Percentiles rank a stretch among this genome's conserved stretches.
Evolutionary conservation across 345 rosid species (phyloP).

Genomic region (Salix dunnii): DNA sequence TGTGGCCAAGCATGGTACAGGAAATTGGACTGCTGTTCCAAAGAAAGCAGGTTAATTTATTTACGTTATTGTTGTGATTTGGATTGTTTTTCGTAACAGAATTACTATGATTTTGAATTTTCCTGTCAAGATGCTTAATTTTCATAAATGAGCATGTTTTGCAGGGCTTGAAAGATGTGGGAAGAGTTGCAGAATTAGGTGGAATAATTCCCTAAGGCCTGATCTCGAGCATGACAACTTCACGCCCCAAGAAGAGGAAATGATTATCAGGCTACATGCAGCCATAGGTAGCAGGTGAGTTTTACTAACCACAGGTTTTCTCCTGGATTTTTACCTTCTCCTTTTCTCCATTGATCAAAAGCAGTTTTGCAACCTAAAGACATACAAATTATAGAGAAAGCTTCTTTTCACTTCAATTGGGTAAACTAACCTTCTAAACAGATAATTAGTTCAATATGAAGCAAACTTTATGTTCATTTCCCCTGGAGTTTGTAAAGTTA

Average conservation of each 20-base stretch:
- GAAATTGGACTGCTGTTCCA: slow-evolving; percentile 53
- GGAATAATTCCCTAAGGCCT: slow-evolving; percentile 63
- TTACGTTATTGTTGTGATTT: too few species aligned
- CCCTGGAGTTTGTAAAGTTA: neutral
- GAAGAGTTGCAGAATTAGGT: slow-evolving; percentile 74
- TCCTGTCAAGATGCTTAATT: neutral
- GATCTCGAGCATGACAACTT: slow-evolving; percentile 62
- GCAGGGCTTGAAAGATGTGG: slow-evolving; percentile 72
- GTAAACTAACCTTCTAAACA: neutral
- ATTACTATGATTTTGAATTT: neutral
- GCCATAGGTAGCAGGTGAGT: slow-evolving; percentile 85
- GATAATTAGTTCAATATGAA: neutral
- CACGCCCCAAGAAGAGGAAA: slow-evolving; percentile 80
- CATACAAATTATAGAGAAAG: neutral
- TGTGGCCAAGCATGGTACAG: slow-evolving; percentile 57
- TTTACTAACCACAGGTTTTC: neutral
- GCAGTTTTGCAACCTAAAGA: neutral
- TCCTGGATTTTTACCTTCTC: too few species aligned
- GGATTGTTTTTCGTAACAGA: too few species aligned
- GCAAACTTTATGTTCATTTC: neutral
- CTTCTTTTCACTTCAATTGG: neutral
- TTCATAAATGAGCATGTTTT: neutral
- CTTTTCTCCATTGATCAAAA: neutral
- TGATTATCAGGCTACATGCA: slow-evolving; percentile 78
- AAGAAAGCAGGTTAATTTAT: slow-evolving; percentile 25